Base-by-base conservation (phyloP, 192 early-diverging fungal species). In the Mortierella alpina region DNA sequence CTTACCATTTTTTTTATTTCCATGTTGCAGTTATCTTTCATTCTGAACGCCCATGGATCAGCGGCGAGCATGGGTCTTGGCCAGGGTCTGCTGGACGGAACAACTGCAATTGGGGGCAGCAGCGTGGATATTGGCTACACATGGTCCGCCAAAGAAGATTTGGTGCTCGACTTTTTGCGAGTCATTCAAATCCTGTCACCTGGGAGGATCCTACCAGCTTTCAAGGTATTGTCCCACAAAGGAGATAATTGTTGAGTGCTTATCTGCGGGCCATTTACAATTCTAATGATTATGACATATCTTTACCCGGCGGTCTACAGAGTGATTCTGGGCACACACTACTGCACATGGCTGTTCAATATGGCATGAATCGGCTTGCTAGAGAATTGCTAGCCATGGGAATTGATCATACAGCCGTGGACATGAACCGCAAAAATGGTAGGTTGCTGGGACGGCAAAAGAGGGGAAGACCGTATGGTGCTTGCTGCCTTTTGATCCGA, bases 391-490 rank as follows among this genome's bases (percentile, higher is more conserved):
- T 78, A 15, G 68, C 10, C 12, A 78, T 78, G 75, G 75, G 75
- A 5, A 78, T 78, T 10, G 75, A 78, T 45, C 68, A 78, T 20
- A 70, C 75, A 14, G 63, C 75, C 15, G 42, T 78, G 20, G 75
- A 78, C 51, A 70, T 68, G 31, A 78, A 78, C 47, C 61, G 63
- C 42, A 78, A 70, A 48, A 65, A 68, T 49, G 75, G 75, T 66
- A 78, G 52, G 51, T 50, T n/a, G n/a, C 39, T 14, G 5, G 10
- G 9, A 1, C 54, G 11, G 66, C 17, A 15, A 40, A 7, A 47
- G 40, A n/a, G 31, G 31, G 31, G 31, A 3, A 3, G 31, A 31
- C 31, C 3, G 1, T 31, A 31, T 31, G 31, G 31, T 31, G 31
- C 3, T 31, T 31, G 31, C 31, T 31, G 31, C 31, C 31, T 31